Percentiles rank a stretch among this genome's conserved stretches.
Conservation (phyloP, 2,329 filamentous ascomycete species). For the Penicillium sp. region DNA sequence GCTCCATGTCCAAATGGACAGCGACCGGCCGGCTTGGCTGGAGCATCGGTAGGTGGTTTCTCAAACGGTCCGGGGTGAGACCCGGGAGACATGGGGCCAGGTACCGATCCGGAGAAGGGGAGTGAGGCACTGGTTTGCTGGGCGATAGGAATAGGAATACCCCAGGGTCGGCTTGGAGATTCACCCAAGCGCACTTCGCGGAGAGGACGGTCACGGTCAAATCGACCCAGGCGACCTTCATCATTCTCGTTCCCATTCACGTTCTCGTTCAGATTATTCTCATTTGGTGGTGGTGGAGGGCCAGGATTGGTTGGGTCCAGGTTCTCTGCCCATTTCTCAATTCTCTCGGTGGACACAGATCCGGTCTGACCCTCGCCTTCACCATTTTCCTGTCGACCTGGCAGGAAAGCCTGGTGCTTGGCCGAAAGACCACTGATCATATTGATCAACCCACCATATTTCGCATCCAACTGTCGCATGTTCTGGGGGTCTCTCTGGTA, state of each 20-base stretch:
- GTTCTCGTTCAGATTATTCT: conserved; percentile 42
- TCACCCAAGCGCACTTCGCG: conserved; percentile 92
- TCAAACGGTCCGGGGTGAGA: conserved; percentile 15
- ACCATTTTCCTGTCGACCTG: conserved; percentile 45
- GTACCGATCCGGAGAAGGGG: conserved; percentile 25
- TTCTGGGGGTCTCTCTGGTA: conserved; percentile 86
- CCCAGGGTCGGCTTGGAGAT: conserved; percentile 90
- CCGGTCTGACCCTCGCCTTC: conserved; percentile 29
- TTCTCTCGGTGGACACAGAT: conserved; percentile 64
- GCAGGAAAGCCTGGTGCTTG: conserved; percentile 85
- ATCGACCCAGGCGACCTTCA: conserved; percentile 63
- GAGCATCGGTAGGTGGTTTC: conserved; percentile 11
- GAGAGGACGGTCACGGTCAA: conserved; percentile 80
- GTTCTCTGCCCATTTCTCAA: conserved; percentile 82
- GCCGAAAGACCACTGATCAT: conserved; percentile 91
- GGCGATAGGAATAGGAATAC: conserved; percentile 74
- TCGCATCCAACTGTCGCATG: conserved; percentile 85
- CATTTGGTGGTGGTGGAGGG: conserved; percentile 36
- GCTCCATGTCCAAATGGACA: conserved; percentile 39
- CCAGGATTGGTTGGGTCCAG: conserved; percentile 58
- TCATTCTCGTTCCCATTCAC: conserved; percentile 54
- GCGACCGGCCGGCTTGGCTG: conserved; percentile 26
- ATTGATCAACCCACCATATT: conserved; percentile 86
- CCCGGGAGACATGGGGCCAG: conserved; percentile 18
- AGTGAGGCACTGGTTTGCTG: conserved; percentile 28